Evolutionary conservation across 345 rosid genomes (phyloP), one percentile per base, ranked within the genome.

Genomic region (Erodium maritimum): DNA sequence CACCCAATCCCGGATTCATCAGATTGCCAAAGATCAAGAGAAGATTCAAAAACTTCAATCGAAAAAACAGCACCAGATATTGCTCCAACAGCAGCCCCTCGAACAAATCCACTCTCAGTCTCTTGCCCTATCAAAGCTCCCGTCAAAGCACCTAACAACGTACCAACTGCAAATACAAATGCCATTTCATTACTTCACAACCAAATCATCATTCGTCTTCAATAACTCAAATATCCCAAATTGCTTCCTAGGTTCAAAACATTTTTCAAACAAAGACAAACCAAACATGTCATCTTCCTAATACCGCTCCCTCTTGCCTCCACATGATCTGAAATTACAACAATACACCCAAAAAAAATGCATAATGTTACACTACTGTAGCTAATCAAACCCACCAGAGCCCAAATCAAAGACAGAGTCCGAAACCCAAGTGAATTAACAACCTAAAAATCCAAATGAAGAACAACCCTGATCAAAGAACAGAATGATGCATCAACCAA

Each of bases 41-140:
- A 94, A 51, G 99, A 90, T 75, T 94, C 99, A 37, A 94, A 94
- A 55, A 94, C 99, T 72, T 94, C 99, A 24, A 94, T 90, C 0
- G 99, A 94, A 78, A 85, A 94, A 75, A 94, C 99, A 58, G 99
- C 99, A 62, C 99, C 99, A 25, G 99, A 94, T 57, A 94, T 94
- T 19, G 99, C 99, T 42, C 99, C 99, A 51, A 94, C 80, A 1
- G 97, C 97, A 3, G 99, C 97, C 52, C 99, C 99, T 67, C 99
- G 66, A 57, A 94, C 79, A 61, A 94, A 94, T 16, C 99, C 99
- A 71, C 97, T 94, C 67, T 94, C 99, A 0, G 99, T 94, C 71
- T 94, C 99, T 76, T 94, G 99, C 51, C 99, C 99, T 56, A 94
- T 94, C 72, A 94, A 71, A 69, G 99, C 99, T 61, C 99, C 99